Percentiles rank a stretch among this genome's conserved stretches.
These are phyloP conservation scores for Clitoria ternatea DNA, from an alignment of 306 rosid species.

Conservation along the genomic window DNA sequence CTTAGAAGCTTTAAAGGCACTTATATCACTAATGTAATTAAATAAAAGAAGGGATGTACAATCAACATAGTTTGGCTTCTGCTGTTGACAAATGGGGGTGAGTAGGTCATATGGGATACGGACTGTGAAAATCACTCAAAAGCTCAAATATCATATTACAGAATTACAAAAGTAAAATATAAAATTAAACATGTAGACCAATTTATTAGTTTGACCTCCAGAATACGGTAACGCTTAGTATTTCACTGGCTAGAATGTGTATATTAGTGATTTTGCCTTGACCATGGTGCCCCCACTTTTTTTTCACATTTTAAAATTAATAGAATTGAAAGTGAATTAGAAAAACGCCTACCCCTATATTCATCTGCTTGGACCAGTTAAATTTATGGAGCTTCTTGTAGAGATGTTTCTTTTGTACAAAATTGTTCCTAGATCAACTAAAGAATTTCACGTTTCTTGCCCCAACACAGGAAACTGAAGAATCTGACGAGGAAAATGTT, in stretches of 20 bases:
- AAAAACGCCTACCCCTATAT: neutral
- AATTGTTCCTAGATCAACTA: neutral
- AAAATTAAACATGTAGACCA: neutral
- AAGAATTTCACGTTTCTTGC: conserved; percentile 12
- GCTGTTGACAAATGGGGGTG: neutral
- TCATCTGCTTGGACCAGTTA: neutral
- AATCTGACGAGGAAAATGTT: conserved; percentile 31
- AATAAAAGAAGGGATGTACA: neutral
- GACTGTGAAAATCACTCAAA: neutral
- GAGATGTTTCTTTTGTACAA: neutral
- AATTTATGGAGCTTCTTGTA: neutral
- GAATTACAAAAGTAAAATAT: neutral
- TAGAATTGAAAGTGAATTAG: neutral
- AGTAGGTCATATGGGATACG: neutral
- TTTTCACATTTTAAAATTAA: neutral
- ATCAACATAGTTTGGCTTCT: neutral
- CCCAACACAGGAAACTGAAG: conserved; percentile 53
- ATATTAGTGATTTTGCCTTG: neutral
- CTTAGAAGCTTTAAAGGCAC: neutral
- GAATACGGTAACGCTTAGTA: neutral
- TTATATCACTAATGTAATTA: neutral
- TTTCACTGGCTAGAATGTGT: neutral
- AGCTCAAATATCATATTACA: neutral
- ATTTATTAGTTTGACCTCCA: neutral
- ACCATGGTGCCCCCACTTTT: neutral